Evolutionary conservation across 805 yeast species (phyloP), one percentile per base, ranked within the genome.

Genomic region (Candida chauliodis): DNA sequence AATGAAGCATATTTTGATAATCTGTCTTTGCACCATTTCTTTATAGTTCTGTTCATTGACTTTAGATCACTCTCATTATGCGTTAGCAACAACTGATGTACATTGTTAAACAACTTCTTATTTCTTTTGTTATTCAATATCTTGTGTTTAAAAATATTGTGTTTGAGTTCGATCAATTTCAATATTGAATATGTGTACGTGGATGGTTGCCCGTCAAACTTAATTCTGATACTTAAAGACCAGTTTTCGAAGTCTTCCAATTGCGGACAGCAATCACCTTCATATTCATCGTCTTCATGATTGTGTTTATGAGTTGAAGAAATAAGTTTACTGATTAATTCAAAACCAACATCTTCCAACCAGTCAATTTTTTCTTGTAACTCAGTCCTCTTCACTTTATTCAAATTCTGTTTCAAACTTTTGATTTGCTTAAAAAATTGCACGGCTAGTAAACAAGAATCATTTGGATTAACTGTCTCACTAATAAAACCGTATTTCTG

Each of bases 401-500:
- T 50, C 11, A 46, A 30, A 11, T 40, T 43, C 5, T 43, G 30
- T 36, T 52, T 54, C 20, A 47, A 43, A 19, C 43, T 33, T 36
- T 61, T 63, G 26, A 66, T 36, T 27, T 64, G 51, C 28, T 39
- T 36, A 32, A 66, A 49, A 38, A 75, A 55, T 46, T 78, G 81
- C 1, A 67, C 62, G 1, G 81, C 78, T n/a, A 86, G 53, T 37
- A 78, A 68, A 9, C 84, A 73, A 2, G 71, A 53, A 47, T 84
- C 88, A 49, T 75, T 70, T 23, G 54, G 51, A 37, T 66, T 64
- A 5, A 39, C 41, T 1, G 66, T 62, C 10, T 4, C 10, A 46
- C 79, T 77, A 8, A 81, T 75, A 55, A 90, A 89, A 1, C 96
- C 96, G 55, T 89, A 90, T 40, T 85, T 72, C 10, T 89, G 77